phyloP scores from a whole-genome alignment of 2,329 filamentous ascomycete species.

The Huntiella moniliformis region DNA sequence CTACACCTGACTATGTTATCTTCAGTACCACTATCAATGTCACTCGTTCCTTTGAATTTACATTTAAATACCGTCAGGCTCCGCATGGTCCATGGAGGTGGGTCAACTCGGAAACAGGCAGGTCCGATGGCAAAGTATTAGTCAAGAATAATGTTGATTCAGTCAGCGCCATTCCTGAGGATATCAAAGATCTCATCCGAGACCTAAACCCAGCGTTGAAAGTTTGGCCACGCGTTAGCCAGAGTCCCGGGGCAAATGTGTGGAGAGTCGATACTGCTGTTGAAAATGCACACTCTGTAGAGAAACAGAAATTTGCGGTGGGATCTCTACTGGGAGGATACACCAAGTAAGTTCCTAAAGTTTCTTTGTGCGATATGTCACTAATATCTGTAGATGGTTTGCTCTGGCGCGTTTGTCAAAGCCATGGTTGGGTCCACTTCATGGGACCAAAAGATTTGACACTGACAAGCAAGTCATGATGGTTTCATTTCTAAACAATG shows the following conservation, averaged over 20 bases:
- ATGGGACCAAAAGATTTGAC: conserved; percentile 48
- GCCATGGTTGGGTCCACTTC: conserved; percentile 77
- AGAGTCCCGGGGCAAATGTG: conserved; percentile 48
- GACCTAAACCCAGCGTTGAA: conserved; percentile 36
- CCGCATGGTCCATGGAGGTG: conserved; percentile 45
- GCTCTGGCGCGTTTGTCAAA: conserved; percentile 60
- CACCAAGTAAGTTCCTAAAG: conserved; percentile 25
- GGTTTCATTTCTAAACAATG: conserved; percentile 52
- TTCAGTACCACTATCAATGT: conserved; percentile 9
- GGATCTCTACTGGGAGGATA: conserved; percentile 42
- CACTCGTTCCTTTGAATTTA: conserved; percentile 29
- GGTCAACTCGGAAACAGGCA: conserved; percentile 44
- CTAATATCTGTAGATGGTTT: conserved; percentile 43
- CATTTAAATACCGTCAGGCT: conserved; percentile 45
- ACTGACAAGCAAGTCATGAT: conserved; percentile 64
- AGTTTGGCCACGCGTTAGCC: conserved; percentile 37
- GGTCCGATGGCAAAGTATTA: conserved; percentile 44
- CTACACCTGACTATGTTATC: neutral
- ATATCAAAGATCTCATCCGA: conserved; percentile 36
- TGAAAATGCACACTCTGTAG: conserved; percentile 30
- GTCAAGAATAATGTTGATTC: conserved; percentile 18
- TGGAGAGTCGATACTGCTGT: conserved; percentile 48
- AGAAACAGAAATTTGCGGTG: conserved; percentile 40
- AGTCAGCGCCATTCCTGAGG: conserved; percentile 19
- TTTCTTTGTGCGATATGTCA: neutral